A percentile compares a stretch with the other conserved stretches of the same genome.
Conservation (phyloP, 441 rosid genomes). For the Populus trichocarpa region DNA sequence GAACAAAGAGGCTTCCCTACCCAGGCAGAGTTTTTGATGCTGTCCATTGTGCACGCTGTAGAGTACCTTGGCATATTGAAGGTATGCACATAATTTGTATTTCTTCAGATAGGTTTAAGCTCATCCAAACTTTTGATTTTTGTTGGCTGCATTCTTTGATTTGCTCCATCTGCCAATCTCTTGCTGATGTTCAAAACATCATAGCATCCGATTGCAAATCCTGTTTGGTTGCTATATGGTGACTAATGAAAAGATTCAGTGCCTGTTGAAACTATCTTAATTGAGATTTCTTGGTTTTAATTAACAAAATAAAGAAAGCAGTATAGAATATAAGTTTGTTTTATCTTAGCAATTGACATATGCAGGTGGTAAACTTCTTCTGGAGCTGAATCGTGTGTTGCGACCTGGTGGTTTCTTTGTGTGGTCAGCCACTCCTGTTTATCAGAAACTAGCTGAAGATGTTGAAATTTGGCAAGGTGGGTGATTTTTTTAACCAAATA, state of each 20-base stretch:
- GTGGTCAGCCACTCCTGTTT: conserved; percentile 99
- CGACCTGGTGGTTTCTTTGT: conserved; percentile 95
- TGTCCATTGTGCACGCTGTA: conserved; percentile 96
- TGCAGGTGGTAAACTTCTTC: conserved; percentile 87
- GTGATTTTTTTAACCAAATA: conserved; percentile 9
- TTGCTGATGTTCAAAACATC: neutral
- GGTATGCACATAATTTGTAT: conserved; percentile 35
- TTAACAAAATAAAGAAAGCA: neutral
- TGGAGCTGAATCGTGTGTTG: conserved; percentile 87
- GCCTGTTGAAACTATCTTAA: conserved; percentile 29
- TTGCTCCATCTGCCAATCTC: neutral
- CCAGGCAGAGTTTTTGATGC: conserved; percentile 88
- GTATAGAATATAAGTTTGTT: neutral
- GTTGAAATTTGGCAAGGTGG: conserved; percentile 85
- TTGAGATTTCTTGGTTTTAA: neutral
- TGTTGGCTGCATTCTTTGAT: neutral
- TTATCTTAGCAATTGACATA: neutral
- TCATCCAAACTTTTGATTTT: conserved; percentile 8
- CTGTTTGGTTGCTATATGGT: neutral
- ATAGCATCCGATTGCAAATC: neutral
- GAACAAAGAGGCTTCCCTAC: conserved; percentile 88
- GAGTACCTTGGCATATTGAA: conserved; percentile 99
- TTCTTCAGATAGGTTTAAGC: neutral
- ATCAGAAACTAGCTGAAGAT: conserved; percentile 71
- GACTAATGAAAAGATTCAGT: conserved; percentile 32